A percentile compares a stretch with the other conserved stretches of the same genome.
These are phyloP conservation scores for Aspergillus indologenus DNA, from an alignment of 495 filamentous ascomycete species.

Conservation along the genomic window DNA sequence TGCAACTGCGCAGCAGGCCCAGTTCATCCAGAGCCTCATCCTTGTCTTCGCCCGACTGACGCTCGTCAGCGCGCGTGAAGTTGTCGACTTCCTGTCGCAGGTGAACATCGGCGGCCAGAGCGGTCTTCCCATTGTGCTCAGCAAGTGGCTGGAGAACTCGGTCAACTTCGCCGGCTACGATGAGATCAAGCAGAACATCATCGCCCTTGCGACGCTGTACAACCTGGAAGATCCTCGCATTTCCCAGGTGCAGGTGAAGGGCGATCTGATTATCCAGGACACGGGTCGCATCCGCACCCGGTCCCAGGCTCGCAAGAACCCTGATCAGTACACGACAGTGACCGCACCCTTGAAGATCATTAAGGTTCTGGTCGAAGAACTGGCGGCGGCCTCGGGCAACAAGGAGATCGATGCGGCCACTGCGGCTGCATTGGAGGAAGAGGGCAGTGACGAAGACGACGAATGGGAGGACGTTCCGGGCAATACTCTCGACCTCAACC, in stretches of 20 bases:
- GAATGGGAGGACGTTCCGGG: conserved; percentile 88
- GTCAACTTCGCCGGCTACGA: conserved; percentile 95
- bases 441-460: conserved; percentile 63
- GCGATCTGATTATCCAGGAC: conserved; percentile 79
- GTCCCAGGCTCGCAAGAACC: conserved; percentile 78
- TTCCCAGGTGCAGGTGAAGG: conserved; percentile 75
- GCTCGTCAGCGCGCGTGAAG: conserved; percentile 78
- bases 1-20: conserved; percentile 71
- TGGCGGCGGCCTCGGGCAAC: conserved; percentile 59
- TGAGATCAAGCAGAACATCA: conserved; percentile 93
- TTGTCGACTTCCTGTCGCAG: conserved; percentile 84
- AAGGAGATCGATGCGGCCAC: conserved; percentile 53
- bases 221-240: conserved; percentile 81
- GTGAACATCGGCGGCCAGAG: conserved; percentile 68
- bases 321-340: conserved; percentile 86
- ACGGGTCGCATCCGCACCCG: conserved; percentile 89
- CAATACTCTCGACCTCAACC: conserved; percentile 66
- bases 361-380: conserved; percentile 91
- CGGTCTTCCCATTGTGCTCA: conserved; percentile 81
- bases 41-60: conserved; percentile 91
- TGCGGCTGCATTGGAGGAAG: conserved; percentile 52
- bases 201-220: conserved; percentile 86
- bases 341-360: conserved; percentile 88
- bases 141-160: conserved; percentile 96
- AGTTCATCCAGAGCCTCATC: conserved; percentile 89